A percentile compares a stretch with the other conserved stretches of the same genome.
Conservation (phyloP, 1,139 yeast genomes). For the Petasospora rhodanensis region DNA sequence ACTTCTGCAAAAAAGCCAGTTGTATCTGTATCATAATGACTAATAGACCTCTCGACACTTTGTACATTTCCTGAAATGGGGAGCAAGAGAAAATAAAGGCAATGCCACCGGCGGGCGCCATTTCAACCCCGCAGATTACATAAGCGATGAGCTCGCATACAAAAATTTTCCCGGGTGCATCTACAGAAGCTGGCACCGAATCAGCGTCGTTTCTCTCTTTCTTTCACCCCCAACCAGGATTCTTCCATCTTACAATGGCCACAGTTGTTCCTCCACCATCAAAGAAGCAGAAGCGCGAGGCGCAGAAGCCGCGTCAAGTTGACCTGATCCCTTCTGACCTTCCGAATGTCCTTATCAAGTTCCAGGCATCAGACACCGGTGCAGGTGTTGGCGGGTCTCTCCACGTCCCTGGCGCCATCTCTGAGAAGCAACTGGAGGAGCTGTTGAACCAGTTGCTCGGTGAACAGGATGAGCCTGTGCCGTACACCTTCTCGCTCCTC, state of each 20-base stretch:
- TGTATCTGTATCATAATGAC: no score
- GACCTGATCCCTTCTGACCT: conserved; percentile 71
- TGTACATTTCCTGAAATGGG: no score
- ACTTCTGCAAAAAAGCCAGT: no score
- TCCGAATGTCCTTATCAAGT: conserved; percentile 83
- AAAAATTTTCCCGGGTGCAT: conserved; percentile 4
- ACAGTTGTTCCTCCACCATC: conserved; percentile 93
- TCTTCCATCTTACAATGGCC: conserved; percentile 54
- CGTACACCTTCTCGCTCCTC: conserved; percentile 76
- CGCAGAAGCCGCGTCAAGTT: conserved; percentile 76
- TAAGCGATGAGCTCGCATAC: conserved; percentile 6
- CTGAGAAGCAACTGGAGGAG: conserved; percentile 84
- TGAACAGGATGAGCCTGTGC: conserved; percentile 76
- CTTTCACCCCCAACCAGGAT: not conserved
- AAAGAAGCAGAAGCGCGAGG: conserved; percentile 79
- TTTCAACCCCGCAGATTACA: conserved; percentile 3
- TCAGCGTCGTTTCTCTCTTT: not conserved
- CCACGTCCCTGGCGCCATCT: conserved; percentile 87
- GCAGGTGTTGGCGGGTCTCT: conserved; percentile 79
- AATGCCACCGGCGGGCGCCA: no score
- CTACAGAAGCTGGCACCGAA: no score
- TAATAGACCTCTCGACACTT: no score
- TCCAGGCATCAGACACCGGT: conserved; percentile 95
- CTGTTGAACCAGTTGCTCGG: conserved; percentile 67
- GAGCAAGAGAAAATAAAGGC: no score